Conservation (phyloP, 495 filamentous ascomycete genomes). For the Daldinia concentrica region DNA sequence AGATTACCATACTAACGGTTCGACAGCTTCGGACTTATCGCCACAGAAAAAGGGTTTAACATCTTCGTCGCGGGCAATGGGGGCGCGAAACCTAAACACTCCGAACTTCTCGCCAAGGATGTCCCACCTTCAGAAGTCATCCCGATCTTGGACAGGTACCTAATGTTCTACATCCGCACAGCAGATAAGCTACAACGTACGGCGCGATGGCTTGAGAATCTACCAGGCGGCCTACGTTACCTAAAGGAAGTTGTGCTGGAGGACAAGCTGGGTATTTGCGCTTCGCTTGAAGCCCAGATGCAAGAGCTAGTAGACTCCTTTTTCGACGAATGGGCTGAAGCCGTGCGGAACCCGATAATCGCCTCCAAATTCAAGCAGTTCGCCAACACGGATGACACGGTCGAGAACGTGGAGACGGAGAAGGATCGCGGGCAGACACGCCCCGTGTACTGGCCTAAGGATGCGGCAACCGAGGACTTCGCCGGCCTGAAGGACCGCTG, state of each 20-base stretch:
- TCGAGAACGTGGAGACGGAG: constrained; percentile 76
- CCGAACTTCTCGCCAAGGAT: constrained; percentile 90
- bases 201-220: constrained; percentile 88
- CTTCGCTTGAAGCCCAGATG: constrained; percentile 91
- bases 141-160: constrained; percentile 88
- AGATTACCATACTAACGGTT: constrained; percentile 18
- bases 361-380: constrained; percentile 86
- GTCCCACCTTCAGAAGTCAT: constrained; percentile 86
- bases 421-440: constrained; percentile 78
- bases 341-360: constrained; percentile 72
- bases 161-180: constrained; percentile 96
- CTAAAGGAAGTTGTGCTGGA: constrained; percentile 85
- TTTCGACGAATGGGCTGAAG: constrained; percentile 96
- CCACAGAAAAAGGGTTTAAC: constrained; percentile 95
- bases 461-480: constrained; percentile 77
- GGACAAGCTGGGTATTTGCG: constrained; percentile 88
- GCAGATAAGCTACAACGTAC: constrained; percentile 95
- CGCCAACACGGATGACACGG: constrained; percentile 79
- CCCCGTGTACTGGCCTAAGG: constrained; percentile 85
- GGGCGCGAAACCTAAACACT: constrained; percentile 85
- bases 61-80: constrained; percentile 95
- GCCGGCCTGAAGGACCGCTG: constrained; percentile 69
- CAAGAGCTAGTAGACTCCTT: constrained; percentile 84
- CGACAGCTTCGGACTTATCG: constrained; percentile 85
- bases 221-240: constrained; percentile 89